Evolutionary conservation across 2,329 filamentous ascomycete species (phyloP).

Genomic region (Calonectria pauciramosa): DNA sequence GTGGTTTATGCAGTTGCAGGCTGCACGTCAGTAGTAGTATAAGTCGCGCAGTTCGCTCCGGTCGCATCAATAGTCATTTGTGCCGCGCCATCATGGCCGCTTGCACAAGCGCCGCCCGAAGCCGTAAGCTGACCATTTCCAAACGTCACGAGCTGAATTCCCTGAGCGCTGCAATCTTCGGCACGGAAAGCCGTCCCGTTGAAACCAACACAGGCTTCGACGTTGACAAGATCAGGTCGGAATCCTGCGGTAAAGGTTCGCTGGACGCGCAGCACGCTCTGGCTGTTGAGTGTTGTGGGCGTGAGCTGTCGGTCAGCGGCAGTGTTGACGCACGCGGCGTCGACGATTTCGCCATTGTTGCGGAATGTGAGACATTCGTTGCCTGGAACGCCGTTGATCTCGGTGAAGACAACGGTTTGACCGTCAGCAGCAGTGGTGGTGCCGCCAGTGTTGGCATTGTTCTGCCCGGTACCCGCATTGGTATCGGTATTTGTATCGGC

Average conservation of each 20-base stretch:
- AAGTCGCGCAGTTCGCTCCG: conserved; percentile 22
- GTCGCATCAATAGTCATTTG: conserved; percentile 29
- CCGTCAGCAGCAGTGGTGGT: conserved; percentile 3
- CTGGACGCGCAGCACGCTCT: conserved; percentile 29
- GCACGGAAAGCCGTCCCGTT: conserved; percentile 35
- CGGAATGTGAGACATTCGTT: conserved; percentile 36
- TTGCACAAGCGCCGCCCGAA: conserved; percentile 28
- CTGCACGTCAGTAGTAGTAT: conserved; percentile 25
- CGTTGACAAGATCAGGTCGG: conserved; percentile 28
- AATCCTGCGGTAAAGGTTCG: conserved; percentile 34
- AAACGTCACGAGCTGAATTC: conserved; percentile 30
- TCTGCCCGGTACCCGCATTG: not conserved
- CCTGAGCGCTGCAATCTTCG: conserved; percentile 28
- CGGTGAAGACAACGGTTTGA: conserved; percentile 32
- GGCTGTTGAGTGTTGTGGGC: conserved; percentile 25
- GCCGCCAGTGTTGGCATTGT: not conserved
- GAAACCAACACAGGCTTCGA: conserved; percentile 34
- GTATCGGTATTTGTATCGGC: not conserved
- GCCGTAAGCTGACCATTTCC: conserved; percentile 27
- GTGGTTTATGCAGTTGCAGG: conserved; percentile 10
- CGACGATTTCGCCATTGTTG: conserved; percentile 37
- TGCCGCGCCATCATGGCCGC: conserved; percentile 27
- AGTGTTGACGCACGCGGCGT: conserved; percentile 33
- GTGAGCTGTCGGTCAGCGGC: conserved; percentile 33
- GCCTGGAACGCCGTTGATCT: conserved; percentile 30